A percentile compares a stretch with the other conserved stretches of the same genome.
phyloP scores from a whole-genome alignment of 257 asterid species.

The Anisodus acutangulus region DNA sequence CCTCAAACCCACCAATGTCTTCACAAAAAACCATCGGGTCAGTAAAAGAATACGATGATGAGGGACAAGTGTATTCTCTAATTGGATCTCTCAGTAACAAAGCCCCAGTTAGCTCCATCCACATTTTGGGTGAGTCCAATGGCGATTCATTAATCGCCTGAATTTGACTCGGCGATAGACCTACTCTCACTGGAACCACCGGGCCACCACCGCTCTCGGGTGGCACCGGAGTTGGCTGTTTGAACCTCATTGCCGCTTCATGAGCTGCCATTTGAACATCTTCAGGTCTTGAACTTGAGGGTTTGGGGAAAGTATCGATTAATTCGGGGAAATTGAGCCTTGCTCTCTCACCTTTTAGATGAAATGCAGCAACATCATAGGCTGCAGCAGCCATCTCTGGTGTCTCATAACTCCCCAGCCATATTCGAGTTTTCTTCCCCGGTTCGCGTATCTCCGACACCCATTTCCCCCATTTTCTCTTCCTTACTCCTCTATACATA shows the following conservation, averaged over 20 bases:
- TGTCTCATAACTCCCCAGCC: slow-evolving; percentile 64
- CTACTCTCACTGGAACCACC: slow-evolving; percentile 44
- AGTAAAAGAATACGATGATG: neutral
- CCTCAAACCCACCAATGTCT: slow-evolving; percentile 31
- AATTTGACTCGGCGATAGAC: slow-evolving; percentile 56
- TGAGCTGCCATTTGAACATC: slow-evolving; percentile 58
- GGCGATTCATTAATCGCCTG: slow-evolving; percentile 71
- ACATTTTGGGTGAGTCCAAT: slow-evolving; percentile 67
- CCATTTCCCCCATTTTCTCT: slow-evolving; percentile 69
- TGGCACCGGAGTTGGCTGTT: neutral
- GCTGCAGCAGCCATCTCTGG: slow-evolving; percentile 75
- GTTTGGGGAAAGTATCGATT: slow-evolving; percentile 47
- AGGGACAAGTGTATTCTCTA: neutral
- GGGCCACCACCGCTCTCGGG: neutral
- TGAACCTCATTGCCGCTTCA: slow-evolving; percentile 52
- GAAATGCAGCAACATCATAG: slow-evolving; percentile 63
- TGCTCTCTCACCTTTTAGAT: slow-evolving; percentile 53
- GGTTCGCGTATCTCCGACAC: slow-evolving; percentile 70
- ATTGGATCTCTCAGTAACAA: slow-evolving; percentile 26
- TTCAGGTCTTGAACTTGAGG: slow-evolving; percentile 43
- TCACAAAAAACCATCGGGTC: slow-evolving; percentile 11
- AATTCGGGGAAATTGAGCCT: slow-evolving; percentile 55
- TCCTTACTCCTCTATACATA: slow-evolving; percentile 44
- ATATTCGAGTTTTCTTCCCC: slow-evolving; percentile 54
- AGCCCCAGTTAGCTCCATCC: slow-evolving; percentile 53